phyloP scores from a whole-genome alignment of 2,329 filamentous ascomycete species.

The Zasmidium angulare region DNA sequence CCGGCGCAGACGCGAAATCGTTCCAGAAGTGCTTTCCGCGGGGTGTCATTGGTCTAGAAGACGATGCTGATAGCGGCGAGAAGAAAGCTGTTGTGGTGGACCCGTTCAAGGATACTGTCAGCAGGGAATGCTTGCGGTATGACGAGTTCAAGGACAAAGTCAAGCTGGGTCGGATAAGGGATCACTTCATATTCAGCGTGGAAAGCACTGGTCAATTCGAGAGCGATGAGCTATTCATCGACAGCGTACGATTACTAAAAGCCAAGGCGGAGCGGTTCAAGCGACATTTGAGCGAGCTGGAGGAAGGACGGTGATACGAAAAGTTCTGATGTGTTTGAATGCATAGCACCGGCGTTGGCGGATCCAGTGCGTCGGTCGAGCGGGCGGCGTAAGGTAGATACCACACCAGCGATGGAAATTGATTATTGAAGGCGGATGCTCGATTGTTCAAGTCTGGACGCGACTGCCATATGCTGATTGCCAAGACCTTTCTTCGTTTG shows the following conservation, averaged over 20 bases:
- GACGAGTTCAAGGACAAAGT: conserved; percentile 94
- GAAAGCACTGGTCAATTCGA: conserved; percentile 96
- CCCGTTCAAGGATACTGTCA: conserved; percentile 92
- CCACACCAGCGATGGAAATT: neutral
- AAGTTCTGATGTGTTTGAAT: neutral
- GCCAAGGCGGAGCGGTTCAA: conserved; percentile 76
- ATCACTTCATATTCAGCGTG: conserved; percentile 96
- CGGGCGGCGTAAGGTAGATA: neutral
- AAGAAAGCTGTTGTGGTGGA: conserved; percentile 83
- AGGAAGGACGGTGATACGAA: conserved; percentile 30
- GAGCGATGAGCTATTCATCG: conserved; percentile 89
- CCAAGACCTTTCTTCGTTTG: too few species aligned
- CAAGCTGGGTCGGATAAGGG: conserved; percentile 81
- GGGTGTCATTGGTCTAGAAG: conserved; percentile 81
- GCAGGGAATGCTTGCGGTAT: conserved; percentile 86
- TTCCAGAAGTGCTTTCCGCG: conserved; percentile 85
- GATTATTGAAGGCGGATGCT: too few species aligned
- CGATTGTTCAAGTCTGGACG: too few species aligned
- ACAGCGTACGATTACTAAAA: conserved; percentile 82
- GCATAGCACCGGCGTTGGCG: conserved; percentile 11
- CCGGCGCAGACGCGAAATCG: conserved; percentile 83
- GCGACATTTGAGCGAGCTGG: conserved; percentile 60
- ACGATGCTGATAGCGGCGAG: conserved; percentile 69
- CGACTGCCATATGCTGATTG: too few species aligned
- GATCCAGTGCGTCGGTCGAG: neutral